Percentiles rank a stretch among this genome's conserved stretches.
Evolutionary conservation across 805 yeast species (phyloP).

Genomic region (Metschnikowia arizonensis): DNA sequence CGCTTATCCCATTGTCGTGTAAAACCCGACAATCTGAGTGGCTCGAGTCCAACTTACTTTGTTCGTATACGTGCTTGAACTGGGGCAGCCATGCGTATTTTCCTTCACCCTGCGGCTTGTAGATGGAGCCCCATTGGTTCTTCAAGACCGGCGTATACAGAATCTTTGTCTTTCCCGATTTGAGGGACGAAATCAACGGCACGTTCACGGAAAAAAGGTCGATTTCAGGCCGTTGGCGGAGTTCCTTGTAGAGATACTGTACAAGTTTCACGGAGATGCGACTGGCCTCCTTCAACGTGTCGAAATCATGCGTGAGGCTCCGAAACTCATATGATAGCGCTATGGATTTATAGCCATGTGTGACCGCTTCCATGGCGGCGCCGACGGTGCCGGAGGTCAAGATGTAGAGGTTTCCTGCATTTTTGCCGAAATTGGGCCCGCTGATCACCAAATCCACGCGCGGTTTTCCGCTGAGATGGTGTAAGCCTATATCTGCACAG

Average conservation of each 20-base stretch:
- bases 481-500: slow-evolving; percentile 84
- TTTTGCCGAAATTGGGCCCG: slow-evolving; percentile 96
- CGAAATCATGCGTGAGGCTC: slow-evolving; percentile 44
- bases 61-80: slow-evolving; percentile 60
- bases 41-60: slow-evolving; percentile 35
- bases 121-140: slow-evolving; percentile 76
- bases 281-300: slow-evolving; percentile 60
- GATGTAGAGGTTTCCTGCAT: slow-evolving; percentile 82
- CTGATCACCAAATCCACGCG: slow-evolving; percentile 83
- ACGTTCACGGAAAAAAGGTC: slow-evolving; percentile 83
- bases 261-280: slow-evolving; percentile 61
- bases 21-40: slow-evolving; percentile 71
- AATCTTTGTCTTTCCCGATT: slow-evolving; percentile 55
- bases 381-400: slow-evolving; percentile 94
- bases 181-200: slow-evolving; percentile 60
- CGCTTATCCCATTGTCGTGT: slow-evolving; percentile 56
- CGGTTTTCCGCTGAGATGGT: slow-evolving; percentile 53
- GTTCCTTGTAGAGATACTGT: slow-evolving; percentile 51
- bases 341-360: slow-evolving; percentile 64
- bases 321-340: slow-evolving; percentile 87
- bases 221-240: slow-evolving; percentile 46
- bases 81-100: slow-evolving; percentile 80
- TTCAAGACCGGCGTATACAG: slow-evolving; percentile 74
- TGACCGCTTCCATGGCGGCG: slow-evolving; percentile 91
- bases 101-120: slow-evolving; percentile 30